Percentiles rank a stretch among this genome's conserved stretches.
phyloP scores from a whole-genome alignment of 1,284 basidiomycete species.

The Tilletia caries region DNA sequence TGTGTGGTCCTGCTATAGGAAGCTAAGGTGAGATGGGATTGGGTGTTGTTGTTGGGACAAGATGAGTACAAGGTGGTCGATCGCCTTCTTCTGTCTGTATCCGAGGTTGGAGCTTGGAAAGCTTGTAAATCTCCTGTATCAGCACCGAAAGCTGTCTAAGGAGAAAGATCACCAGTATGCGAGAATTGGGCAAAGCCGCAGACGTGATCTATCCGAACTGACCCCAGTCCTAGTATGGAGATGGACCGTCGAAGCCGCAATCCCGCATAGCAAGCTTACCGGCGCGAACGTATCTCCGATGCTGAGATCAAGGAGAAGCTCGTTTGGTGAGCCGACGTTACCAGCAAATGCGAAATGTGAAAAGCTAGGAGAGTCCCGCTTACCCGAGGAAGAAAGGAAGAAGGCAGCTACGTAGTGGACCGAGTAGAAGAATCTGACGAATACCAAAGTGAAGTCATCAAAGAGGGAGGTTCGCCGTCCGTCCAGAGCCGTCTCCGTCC shows the following conservation, averaged over 20 bases:
- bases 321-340: background rate
- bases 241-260: background rate
- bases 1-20: no score
- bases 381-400: slow-evolving; percentile 2
- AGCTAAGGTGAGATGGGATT: no score
- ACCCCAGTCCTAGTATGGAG: slow-evolving; percentile 1
- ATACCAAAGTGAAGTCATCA: background rate
- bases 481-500: background rate
- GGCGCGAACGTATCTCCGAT: background rate
- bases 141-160: background rate
- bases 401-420: background rate
- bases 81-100: no score
- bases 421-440: background rate
- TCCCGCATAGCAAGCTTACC: background rate
- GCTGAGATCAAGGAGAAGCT: background rate
- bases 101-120: no score
- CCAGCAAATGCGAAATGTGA: background rate
- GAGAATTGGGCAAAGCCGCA: background rate
- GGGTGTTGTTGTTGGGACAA: no score
- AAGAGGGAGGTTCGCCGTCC: background rate
- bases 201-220: background rate
- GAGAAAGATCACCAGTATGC: background rate
- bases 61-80: no score
- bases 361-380: background rate
- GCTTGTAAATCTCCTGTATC: background rate